Evolutionary conservation across 1,139 yeast species (phyloP).

Genomic region (Ogataea hybrid): DNA sequence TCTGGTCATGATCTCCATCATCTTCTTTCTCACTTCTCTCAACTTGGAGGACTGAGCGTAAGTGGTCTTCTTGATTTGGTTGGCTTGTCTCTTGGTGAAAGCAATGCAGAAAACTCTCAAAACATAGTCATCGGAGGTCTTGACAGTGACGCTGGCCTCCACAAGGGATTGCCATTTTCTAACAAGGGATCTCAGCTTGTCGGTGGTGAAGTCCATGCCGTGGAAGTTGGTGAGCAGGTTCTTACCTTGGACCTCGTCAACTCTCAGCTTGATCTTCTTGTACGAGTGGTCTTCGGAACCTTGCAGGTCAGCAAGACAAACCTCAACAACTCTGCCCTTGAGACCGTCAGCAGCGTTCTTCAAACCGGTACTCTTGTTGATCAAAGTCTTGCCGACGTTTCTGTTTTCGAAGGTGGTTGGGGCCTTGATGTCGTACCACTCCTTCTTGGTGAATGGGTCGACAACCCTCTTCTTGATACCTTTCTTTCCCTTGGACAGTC

Average conservation of each 20-base stretch:
- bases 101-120: slow-evolving; percentile 88
- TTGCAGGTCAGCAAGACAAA: slow-evolving; percentile 85
- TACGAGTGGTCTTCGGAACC: slow-evolving; percentile 91
- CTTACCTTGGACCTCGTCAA: slow-evolving; percentile 92
- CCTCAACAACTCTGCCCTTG: slow-evolving; percentile 88
- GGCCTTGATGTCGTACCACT: slow-evolving; percentile 93
- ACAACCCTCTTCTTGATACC: slow-evolving; percentile 94
- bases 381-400: slow-evolving; percentile 91
- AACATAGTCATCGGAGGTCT: slow-evolving; percentile 89
- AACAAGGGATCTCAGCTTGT: slow-evolving; percentile 85
- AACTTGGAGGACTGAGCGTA: slow-evolving; percentile 90
- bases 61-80: slow-evolving; percentile 88
- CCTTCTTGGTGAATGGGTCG: slow-evolving; percentile 94
- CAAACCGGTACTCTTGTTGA: slow-evolving; percentile 92
- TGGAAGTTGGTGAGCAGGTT: slow-evolving; percentile 93
- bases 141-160: slow-evolving; percentile 88
- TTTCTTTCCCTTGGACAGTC: slow-evolving; percentile 95
- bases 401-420: slow-evolving; percentile 94
- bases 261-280: slow-evolving; percentile 88
- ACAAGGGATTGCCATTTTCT: slow-evolving; percentile 94
- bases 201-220: slow-evolving; percentile 90
- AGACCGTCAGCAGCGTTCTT: slow-evolving; percentile 90
- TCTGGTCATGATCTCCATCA: slow-evolving; percentile 81
- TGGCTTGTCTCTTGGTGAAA: slow-evolving; percentile 87
- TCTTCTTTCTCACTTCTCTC: slow-evolving; percentile 81